Evolutionary conservation across 768 basidiomycete species (phyloP).

Genomic region (Lactarius hengduanensis): DNA sequence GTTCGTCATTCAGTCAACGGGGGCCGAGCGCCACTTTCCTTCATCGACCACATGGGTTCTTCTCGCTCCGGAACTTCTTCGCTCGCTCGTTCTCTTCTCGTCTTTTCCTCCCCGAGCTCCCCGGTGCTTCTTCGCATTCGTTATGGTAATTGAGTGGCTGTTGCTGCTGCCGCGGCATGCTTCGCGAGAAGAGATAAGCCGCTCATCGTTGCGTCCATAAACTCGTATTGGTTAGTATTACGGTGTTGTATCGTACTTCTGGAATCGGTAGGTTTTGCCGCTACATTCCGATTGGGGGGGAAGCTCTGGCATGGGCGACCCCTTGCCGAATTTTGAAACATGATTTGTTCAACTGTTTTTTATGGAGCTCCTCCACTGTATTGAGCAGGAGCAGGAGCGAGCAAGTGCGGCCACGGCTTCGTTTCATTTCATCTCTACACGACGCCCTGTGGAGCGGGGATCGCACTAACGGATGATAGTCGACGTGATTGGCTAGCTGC

Average conservation of each 20-base stretch:
- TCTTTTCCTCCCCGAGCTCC: neutral
- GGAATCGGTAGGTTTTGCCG: too few relatives aligned
- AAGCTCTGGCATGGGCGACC: too few relatives aligned
- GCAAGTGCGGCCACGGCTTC: neutral
- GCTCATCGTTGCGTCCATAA: too few relatives aligned
- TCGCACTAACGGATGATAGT: too few relatives aligned
- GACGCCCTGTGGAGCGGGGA: too few relatives aligned
- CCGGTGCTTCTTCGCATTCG: neutral
- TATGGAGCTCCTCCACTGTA: neutral
- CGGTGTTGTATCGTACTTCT: too few relatives aligned
- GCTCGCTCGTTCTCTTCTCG: neutral
- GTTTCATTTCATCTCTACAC: neutral
- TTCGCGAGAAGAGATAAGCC: neutral
- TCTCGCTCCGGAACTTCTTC: neutral
- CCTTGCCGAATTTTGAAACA: too few relatives aligned
- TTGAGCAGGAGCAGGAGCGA: neutral
- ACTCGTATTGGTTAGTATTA: too few relatives aligned
- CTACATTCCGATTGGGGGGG: neutral
- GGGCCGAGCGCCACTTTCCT: too few relatives aligned
- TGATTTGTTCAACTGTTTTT: neutral
- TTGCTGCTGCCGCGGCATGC: neutral
- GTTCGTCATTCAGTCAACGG: neutral
- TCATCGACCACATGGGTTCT: neutral
- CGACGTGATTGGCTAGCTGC: neutral
- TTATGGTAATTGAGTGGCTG: neutral